Percentiles rank a stretch among this genome's conserved stretches.
Evolutionary conservation across 2,329 filamentous ascomycete species (phyloP).

Genomic region (Lasiodiplodia citricola): DNA sequence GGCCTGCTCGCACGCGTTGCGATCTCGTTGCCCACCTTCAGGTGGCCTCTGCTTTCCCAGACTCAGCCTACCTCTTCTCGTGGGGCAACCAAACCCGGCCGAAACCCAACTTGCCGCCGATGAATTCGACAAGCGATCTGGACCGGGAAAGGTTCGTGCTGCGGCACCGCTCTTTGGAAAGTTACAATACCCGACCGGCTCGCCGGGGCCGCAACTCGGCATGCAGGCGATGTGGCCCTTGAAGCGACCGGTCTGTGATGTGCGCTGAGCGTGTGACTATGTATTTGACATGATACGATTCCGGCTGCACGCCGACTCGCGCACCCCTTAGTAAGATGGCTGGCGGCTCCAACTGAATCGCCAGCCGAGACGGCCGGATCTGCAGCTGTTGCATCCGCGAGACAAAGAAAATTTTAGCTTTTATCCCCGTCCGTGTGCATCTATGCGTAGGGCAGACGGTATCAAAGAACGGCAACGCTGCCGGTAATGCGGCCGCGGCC

Average conservation of each 20-base stretch:
- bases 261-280: conserved; percentile 20
- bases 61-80: background rate
- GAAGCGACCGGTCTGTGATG: conserved; percentile 22
- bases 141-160: conserved; percentile 4
- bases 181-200: background rate
- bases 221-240: background rate
- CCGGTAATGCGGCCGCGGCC: background rate
- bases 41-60: conserved; percentile 9
- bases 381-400: conserved; percentile 22
- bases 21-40: background rate
- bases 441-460: background rate
- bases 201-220: background rate
- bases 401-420: conserved; percentile 6
- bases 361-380: conserved; percentile 23
- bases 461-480: background rate
- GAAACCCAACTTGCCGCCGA: background rate
- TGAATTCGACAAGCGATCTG: conserved; percentile 8
- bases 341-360: conserved; percentile 19
- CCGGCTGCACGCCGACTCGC: conserved; percentile 9
- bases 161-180: background rate
- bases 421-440: background rate
- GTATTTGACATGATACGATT: conserved; percentile 21
- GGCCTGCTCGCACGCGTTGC: background rate
- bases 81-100: background rate
- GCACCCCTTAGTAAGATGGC: conserved; percentile 15